Evolutionary conservation across 176 grass and related monocot genomes (phyloP), one percentile per base, ranked within the genome.

Genomic region (Ananas comosus): DNA sequence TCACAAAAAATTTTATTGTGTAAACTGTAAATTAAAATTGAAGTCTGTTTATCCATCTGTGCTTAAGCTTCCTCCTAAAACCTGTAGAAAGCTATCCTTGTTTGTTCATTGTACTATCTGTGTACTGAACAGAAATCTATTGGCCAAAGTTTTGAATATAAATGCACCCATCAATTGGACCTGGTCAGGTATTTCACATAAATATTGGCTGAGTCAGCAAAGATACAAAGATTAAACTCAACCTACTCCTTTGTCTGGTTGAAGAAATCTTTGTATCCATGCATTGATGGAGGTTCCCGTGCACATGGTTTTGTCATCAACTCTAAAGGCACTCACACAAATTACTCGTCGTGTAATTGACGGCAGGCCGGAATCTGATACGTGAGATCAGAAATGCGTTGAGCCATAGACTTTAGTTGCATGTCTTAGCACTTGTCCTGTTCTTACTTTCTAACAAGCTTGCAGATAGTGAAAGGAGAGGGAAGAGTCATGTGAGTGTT

Each of bases 281-380:
- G 22, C 12, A 79, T 49, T 27, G 50, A 64, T 23, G 16, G n/a
- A 63, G 48, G 56, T 24, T 29, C 51, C 64, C 76, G 42, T 72
- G 76, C 67, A 79, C 66, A 70, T 70, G 76, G 52, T 63, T 29
- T 65, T 79, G 76, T 79, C 67, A 63, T 71, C 13, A 59, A n/a
- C 51, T 70, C 50, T 71, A 52, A 58, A 9, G n/a, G 76, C 67
- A 79, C 53, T 79, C 19, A 59, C 9, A 14, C 16, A 59, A 19
- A 42, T 42, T 42, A 42, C 54, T 59, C 14, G 19, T 59, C 19
- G 54, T 18, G 14, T 49, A 10, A 21, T 68, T 49, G 10, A 42
- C 21, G 9, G 25, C 65, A 17, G 21, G 65, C 65, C 65, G 28
- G 28, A 68, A 14, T 68, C 48, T 68, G 65, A 68, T 12, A 50